Evolutionary conservation across 345 rosid genomes (phyloP), one percentile per base, ranked within the genome.

Genomic region (Geranium rotundifolium): DNA sequence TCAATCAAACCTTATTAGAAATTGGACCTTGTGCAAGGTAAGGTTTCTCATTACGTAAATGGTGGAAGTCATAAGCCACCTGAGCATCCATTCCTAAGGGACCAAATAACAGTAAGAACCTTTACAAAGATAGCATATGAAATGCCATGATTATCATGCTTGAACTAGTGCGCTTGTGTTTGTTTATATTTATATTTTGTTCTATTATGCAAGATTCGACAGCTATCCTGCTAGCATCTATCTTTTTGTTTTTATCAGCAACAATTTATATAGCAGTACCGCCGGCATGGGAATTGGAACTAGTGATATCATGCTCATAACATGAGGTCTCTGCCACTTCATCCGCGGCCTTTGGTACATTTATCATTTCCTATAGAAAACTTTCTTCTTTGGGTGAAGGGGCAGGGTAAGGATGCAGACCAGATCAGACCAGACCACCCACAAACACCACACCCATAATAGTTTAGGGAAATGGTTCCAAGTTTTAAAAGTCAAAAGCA

Each of bases 1-100:
- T 18, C 61, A 50, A 50, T 23, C 68, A 62, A 29, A 95, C 99
- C 96, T 95, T 90, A 77, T 95, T 95, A 50, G 99, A 59, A 64
- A 95, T 78, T 62, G 99, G 99, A 57, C 99, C 95, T 67, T 80
- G 86, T 0, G 99, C 99, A 81, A 95, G 97, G 74, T 80, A 76
- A 67, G 99, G 97, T 70, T 88, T 95, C 64, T 85, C 91, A 70
- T 86, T 86, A 17, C 97, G 99, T 73, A 95, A 75, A 81, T 86
- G 88, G 64, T 95, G 99, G 78, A 95, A 95, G 19, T 97, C 95
- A 63, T 90, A 90, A 34, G 96, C 99, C 62, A 95, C 91, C 77
- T 88, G 93, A 71, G 99, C 99, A 72, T 95, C 99, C 99, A 95
- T 95, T 64, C 99, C 99, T 90, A 70, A 14, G 67, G 19, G 63